Evolutionary conservation across 2,329 filamentous ascomycete species (phyloP).

Genomic region (Scortechinia acanthostroma): DNA sequence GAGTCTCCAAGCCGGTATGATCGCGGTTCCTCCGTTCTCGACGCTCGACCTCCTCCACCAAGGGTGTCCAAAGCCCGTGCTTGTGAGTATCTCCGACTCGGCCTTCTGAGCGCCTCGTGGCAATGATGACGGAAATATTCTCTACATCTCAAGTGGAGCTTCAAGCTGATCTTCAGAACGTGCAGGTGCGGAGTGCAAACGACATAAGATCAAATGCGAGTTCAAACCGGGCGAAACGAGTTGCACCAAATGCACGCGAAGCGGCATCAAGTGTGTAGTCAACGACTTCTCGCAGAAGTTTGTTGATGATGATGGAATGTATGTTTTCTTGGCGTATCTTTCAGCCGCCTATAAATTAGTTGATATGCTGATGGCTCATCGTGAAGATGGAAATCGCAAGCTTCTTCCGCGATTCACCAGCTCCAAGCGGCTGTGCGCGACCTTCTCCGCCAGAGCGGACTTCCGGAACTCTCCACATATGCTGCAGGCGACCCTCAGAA

Average conservation of each 20-base stretch:
- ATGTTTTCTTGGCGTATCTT: conserved; percentile 12
- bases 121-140: no score
- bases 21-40: background rate
- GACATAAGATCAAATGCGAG: conserved; percentile 34
- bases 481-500: conserved; percentile 12
- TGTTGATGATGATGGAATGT: conserved; percentile 31
- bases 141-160: conserved; percentile 5
- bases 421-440: conserved; percentile 29
- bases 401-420: conserved; percentile 23
- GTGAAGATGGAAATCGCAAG: conserved; percentile 28
- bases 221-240: conserved; percentile 25
- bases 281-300: conserved; percentile 34
- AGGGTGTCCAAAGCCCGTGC: conserved; percentile 29
- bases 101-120: no score
- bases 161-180: conserved; percentile 6
- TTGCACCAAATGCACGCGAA: conserved; percentile 29
- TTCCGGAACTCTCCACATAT: conserved; percentile 26
- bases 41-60: conserved; percentile 13
- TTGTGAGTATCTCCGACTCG: conserved; percentile 16
- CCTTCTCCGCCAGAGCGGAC: conserved; percentile 23
- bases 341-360: background rate
- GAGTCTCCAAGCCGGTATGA: background rate
- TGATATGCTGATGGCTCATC: conserved; percentile 4
- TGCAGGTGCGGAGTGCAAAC: conserved; percentile 31
- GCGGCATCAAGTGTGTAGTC: conserved; percentile 30